Evolutionary conservation across 345 rosid genomes (phyloP).

Genomic region (Citrus mangshanensis): DNA sequence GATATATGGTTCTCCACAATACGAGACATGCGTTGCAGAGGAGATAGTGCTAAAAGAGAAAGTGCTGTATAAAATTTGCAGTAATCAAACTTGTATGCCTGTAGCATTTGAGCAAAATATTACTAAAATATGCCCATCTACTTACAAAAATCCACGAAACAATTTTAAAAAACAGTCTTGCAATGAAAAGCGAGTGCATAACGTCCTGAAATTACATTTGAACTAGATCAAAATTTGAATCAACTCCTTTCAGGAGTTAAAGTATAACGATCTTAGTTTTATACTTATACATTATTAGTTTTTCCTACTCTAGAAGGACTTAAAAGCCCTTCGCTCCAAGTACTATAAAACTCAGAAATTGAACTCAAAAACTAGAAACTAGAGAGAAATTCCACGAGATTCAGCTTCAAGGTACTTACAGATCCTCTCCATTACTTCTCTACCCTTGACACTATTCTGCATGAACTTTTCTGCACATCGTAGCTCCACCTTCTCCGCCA

Average conservation of each 20-base stretch:
- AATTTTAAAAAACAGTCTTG: not conserved
- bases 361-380: conserved; percentile 13
- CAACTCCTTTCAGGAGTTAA: not conserved
- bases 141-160: not conserved
- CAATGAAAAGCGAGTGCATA: not conserved
- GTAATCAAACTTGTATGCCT: not conserved
- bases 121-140: not conserved
- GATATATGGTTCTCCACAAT: not conserved
- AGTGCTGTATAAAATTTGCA: not conserved
- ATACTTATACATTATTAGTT: not conserved
- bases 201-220: not conserved
- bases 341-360: not conserved
- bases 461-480: conserved; percentile 82
- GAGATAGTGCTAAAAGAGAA: not conserved
- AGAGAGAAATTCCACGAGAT: conserved; percentile 54
- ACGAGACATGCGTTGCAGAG: not conserved
- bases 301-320: conserved; percentile 12
- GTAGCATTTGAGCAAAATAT: not conserved
- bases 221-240: conserved; percentile 9
- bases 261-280: not conserved
- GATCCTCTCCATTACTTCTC: conserved; percentile 97
- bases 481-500: conserved; percentile 97
- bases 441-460: conserved; percentile 88
- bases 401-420: conserved; percentile 95
- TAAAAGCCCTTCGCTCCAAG: not conserved